These are phyloP conservation scores for Metarhizium guizhouense DNA, from an alignment of 2,329 filamentous ascomycete genomes.

Conservation along the genomic window DNA sequence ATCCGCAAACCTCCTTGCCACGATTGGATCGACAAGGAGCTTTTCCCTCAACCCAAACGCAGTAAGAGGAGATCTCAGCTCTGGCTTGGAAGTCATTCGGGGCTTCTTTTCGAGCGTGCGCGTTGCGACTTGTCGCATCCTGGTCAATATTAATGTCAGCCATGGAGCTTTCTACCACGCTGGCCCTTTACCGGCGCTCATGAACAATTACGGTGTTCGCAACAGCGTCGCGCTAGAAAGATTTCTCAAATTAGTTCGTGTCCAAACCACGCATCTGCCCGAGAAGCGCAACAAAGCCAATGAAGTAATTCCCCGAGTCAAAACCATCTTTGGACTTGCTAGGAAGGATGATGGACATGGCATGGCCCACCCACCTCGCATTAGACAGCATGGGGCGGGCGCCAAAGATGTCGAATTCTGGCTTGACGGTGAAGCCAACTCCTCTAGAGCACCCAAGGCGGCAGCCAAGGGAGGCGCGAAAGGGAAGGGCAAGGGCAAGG, in stretches of 20 bases:
- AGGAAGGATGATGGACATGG: slow-evolving; percentile 22
- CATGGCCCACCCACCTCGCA: slow-evolving; percentile 16
- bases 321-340: slow-evolving; percentile 28
- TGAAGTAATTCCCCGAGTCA: slow-evolving; percentile 25
- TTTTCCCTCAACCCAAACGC: not conserved
- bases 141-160: slow-evolving; percentile 22
- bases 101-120: slow-evolving; percentile 17
- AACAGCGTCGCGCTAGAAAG: slow-evolving; percentile 14
- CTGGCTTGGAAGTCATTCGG: slow-evolving; percentile 19
- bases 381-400: slow-evolving; percentile 30
- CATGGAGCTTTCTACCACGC: slow-evolving; percentile 24
- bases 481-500: slow-evolving; percentile 15
- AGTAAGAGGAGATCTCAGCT: slow-evolving; percentile 13
- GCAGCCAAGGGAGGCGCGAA: slow-evolving; percentile 6
- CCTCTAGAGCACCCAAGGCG: slow-evolving; percentile 6
- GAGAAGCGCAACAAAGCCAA: slow-evolving; percentile 21
- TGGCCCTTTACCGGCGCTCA: slow-evolving; percentile 14
- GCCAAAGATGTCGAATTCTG: slow-evolving; percentile 48
- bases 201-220: slow-evolving; percentile 4
- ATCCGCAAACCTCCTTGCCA: too few species aligned
- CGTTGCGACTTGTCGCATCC: slow-evolving; percentile 7
- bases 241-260: slow-evolving; percentile 28
- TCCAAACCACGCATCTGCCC: slow-evolving; percentile 29
- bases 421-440: slow-evolving; percentile 18
- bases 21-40: too few species aligned